Conservation (phyloP, 1,284 basidiomycete genomes). For the Cerioporus squamosus region DNA sequence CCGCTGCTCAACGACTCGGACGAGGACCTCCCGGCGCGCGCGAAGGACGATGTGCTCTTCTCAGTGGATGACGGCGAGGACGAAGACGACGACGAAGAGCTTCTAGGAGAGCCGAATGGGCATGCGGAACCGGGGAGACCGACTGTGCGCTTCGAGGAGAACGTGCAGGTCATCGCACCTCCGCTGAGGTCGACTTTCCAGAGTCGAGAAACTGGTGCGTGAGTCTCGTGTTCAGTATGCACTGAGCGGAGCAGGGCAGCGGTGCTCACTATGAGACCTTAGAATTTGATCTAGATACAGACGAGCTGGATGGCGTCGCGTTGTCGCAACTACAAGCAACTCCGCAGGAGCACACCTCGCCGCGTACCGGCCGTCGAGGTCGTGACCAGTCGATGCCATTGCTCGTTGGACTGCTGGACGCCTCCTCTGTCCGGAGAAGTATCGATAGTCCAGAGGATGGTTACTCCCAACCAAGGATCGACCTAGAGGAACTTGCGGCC, state of each 20-base stretch:
- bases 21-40: slow-evolving; percentile 37
- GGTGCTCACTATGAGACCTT: background rate
- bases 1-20: slow-evolving; percentile 55
- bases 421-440: slow-evolving; percentile 58
- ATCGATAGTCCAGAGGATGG: slow-evolving; percentile 43
- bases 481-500: slow-evolving; percentile 69
- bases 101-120: slow-evolving; percentile 21
- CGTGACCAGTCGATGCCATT: slow-evolving; percentile 69
- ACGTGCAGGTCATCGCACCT: slow-evolving; percentile 68
- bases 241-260: background rate
- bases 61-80: slow-evolving; percentile 32
- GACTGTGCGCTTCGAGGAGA: slow-evolving; percentile 65
- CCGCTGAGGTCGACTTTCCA: slow-evolving; percentile 69
- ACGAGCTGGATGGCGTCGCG: slow-evolving; percentile 70
- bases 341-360: slow-evolving; percentile 33
- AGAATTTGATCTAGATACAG: slow-evolving; percentile 82
- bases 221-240: slow-evolving; percentile 19
- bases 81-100: slow-evolving; percentile 35
- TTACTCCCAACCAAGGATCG: slow-evolving; percentile 42
- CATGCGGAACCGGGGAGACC: slow-evolving; percentile 20
- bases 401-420: slow-evolving; percentile 75
- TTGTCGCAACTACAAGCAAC: slow-evolving; percentile 42
- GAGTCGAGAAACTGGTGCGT: slow-evolving; percentile 79
- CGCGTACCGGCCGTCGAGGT: slow-evolving; percentile 39
- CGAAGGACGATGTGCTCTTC: slow-evolving; percentile 35